Percentiles rank a stretch among this genome's conserved stretches.
phyloP scores from a whole-genome alignment of 139 green algal genomes.

The Bryopsis sp. region DNA sequence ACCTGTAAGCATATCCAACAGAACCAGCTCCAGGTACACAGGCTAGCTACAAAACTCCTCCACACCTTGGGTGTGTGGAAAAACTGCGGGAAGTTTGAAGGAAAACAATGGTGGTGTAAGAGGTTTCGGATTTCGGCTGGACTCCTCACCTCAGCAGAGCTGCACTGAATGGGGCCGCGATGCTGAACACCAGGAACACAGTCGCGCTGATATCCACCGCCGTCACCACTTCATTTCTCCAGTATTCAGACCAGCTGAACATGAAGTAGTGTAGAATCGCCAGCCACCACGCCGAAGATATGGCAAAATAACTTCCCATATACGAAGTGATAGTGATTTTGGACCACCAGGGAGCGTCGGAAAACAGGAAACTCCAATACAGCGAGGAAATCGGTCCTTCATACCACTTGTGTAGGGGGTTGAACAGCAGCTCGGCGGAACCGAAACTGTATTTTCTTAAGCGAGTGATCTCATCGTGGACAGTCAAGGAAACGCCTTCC shows the following conservation, averaged over 20 bases:
- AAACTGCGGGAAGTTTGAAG: too few relatives aligned
- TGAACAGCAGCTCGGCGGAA: conserved; percentile 27
- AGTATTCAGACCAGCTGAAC: not conserved
- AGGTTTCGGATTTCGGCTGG: too few relatives aligned
- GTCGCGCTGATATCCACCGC: not conserved
- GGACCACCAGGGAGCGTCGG: not conserved
- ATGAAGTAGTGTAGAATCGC: not conserved
- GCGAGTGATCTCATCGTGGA: conserved; percentile 26
- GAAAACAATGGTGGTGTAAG: too few relatives aligned
- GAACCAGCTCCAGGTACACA: too few relatives aligned
- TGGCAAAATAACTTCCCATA: conserved; percentile 1
- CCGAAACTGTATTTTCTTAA: conserved; percentile 28
- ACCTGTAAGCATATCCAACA: too few relatives aligned
- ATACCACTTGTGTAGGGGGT: conserved; percentile 21
- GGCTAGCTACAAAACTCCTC: too few relatives aligned
- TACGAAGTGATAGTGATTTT: not conserved
- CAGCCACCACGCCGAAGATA: not conserved
- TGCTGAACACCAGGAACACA: not conserved
- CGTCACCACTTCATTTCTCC: not conserved
- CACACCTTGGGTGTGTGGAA: too few relatives aligned
- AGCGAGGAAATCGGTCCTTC: conserved; percentile 18
- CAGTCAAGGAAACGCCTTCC: conserved; percentile 23
- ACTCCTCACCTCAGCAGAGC: not conserved
- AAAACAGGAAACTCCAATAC: conserved; percentile 2
- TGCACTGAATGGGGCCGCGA: not conserved